Evolutionary conservation across 2,329 filamentous ascomycete species (phyloP).

Genomic region (Stromatinia cepivora): DNA sequence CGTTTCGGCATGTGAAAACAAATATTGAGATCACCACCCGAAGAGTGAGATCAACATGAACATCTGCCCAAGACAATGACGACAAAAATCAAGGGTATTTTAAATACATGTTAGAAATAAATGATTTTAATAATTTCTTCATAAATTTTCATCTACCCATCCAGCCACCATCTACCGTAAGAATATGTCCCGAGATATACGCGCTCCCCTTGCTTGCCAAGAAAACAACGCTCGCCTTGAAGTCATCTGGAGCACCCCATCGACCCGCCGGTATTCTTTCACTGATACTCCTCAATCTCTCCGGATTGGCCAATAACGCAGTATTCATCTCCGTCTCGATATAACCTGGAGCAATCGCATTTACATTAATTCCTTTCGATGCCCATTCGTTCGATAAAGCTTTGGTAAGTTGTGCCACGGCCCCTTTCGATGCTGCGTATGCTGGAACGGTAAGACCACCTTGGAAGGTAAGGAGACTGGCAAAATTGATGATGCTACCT

Average conservation of each 20-base stretch:
- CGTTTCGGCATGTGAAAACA: neutral
- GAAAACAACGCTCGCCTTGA: constrained; percentile 79
- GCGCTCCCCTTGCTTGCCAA: constrained; percentile 73
- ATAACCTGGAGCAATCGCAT: constrained; percentile 87
- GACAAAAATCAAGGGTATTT: neutral
- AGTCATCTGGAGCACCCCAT: constrained; percentile 84
- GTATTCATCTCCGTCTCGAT: constrained; percentile 94
- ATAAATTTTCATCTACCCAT: constrained; percentile 68
- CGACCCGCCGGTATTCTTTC: constrained; percentile 79
- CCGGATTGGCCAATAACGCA: constrained; percentile 72
- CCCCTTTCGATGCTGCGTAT: constrained; percentile 84
- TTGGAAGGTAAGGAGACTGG: constrained; percentile 83
- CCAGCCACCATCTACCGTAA: constrained; percentile 89
- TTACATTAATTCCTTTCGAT: constrained; percentile 75
- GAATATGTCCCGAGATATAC: constrained; percentile 79
- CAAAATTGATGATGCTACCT: constrained; percentile 82
- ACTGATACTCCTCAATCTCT: constrained; percentile 70
- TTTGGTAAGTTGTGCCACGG: constrained; percentile 66
- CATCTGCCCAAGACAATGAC: neutral
- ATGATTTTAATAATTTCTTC: neutral
- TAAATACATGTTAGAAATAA: neutral
- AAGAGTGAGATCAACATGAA: neutral
- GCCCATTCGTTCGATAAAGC: constrained; percentile 86
- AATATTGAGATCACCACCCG: neutral
- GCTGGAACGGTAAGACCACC: constrained; percentile 86